Evolutionary conservation across 2,329 filamentous ascomycete species (phyloP).

Genomic region (Aureobasidium sp.): DNA sequence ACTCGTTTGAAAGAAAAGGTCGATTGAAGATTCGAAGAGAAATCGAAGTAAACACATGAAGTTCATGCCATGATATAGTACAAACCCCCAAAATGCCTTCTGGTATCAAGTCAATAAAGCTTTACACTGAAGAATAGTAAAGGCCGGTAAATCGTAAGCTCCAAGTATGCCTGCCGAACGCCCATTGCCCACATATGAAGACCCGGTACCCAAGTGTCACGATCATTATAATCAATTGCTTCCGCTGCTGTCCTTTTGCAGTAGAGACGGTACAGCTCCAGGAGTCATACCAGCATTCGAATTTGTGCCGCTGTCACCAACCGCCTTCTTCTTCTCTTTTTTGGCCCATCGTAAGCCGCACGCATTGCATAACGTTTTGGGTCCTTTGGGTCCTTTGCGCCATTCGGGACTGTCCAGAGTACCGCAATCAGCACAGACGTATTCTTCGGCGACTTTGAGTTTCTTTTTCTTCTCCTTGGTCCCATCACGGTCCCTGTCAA

Average conservation of each 20-base stretch:
- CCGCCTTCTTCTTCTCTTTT: slow-evolving; percentile 32
- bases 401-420: slow-evolving; percentile 92
- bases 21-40: not conserved
- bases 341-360: slow-evolving; percentile 55
- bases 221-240: slow-evolving; percentile 6
- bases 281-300: slow-evolving; percentile 15
- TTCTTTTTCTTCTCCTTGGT: slow-evolving; percentile 87
- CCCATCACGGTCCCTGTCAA: slow-evolving; percentile 65
- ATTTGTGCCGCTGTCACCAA: slow-evolving; percentile 8
- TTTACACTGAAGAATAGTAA: slow-evolving; percentile 3
- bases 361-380: slow-evolving; percentile 92
- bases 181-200: not conserved
- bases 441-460: slow-evolving; percentile 73
- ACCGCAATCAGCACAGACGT: slow-evolving; percentile 92
- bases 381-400: slow-evolving; percentile 86
- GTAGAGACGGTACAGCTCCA: slow-evolving; percentile 11
- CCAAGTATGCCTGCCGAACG: slow-evolving; percentile 1
- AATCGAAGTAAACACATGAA: not conserved
- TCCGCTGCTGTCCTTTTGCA: slow-evolving; percentile 17
- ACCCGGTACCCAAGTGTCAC: not conserved
- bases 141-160: slow-evolving; percentile 2
- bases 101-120: slow-evolving; percentile 10
- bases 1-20: not conserved
- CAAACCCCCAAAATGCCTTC: slow-evolving; percentile 6
- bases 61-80: slow-evolving; percentile 2